Conservation (phyloP, 345 rosid genomes). For the Corchorus olitorius region DNA sequence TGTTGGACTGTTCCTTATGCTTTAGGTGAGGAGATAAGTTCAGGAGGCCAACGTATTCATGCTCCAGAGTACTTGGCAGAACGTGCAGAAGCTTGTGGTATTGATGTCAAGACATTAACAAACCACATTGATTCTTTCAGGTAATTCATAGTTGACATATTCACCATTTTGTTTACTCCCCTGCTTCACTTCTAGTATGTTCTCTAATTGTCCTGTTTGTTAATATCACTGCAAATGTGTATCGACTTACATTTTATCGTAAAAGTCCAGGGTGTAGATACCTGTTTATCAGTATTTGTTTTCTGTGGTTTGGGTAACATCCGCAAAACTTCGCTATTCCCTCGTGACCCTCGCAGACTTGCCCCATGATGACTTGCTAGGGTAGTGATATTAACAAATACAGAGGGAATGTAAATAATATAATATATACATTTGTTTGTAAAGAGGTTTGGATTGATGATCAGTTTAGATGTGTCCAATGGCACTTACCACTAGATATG, state of each 20-base stretch:
- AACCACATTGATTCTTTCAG: conserved; percentile 87
- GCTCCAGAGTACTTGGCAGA: conserved; percentile 65
- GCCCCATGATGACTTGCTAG: conserved; percentile 48
- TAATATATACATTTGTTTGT: no score
- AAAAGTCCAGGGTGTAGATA: neutral
- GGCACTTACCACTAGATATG: no score
- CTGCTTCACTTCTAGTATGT: neutral
- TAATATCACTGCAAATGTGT: neutral
- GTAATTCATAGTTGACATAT: conserved; percentile 28
- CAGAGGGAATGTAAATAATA: no score
- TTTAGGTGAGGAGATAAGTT: conserved; percentile 91
- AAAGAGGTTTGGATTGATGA: no score
- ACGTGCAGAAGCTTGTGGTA: conserved; percentile 72
- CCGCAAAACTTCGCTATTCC: conserved; percentile 69
- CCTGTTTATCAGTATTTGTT: neutral
- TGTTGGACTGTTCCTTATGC: neutral
- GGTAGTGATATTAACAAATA: no score
- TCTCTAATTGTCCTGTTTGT: neutral
- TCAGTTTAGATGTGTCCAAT: no score
- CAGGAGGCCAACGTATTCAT: conserved; percentile 96
- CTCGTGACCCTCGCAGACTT: conserved; percentile 77
- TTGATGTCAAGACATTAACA: conserved; percentile 73
- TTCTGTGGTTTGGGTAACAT: conserved; percentile 67
- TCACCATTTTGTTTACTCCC: neutral
- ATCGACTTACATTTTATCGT: neutral